A percentile compares a stretch with the other conserved stretches of the same genome.
Evolutionary conservation across 163 green algal genomes (phyloP).

Genomic region (Prototheca wickerhamii): DNA sequence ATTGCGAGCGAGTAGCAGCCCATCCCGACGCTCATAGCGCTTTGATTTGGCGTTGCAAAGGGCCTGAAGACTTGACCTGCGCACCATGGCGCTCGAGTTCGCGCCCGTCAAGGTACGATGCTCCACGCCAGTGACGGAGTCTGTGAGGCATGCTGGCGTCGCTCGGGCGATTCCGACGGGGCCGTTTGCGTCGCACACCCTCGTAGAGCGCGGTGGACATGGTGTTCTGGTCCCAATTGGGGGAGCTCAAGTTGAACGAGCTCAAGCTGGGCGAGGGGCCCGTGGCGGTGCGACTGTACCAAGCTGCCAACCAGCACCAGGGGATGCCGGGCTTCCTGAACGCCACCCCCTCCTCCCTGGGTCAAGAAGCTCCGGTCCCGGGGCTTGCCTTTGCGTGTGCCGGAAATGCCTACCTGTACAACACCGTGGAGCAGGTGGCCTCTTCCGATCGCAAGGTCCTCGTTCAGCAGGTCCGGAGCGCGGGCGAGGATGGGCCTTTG

Average conservation of each 20-base stretch:
- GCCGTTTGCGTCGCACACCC: background rate
- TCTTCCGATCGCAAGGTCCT: conserved; percentile 30
- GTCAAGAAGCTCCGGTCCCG: background rate
- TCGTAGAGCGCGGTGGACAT: conserved; percentile 62
- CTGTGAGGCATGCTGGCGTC: too few species aligned
- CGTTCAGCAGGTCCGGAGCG: conserved; percentile 22
- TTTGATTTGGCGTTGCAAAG: too few species aligned
- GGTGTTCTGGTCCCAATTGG: conserved; percentile 63
- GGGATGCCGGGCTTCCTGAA: conserved; percentile 15
- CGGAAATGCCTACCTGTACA: conserved; percentile 49
- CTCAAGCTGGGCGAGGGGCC: conserved; percentile 61
- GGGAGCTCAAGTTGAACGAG: conserved; percentile 59
- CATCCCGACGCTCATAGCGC: too few species aligned
- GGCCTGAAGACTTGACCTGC: too few species aligned
- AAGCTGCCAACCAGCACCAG: conserved; percentile 24
- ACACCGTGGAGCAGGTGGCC: conserved; percentile 59
- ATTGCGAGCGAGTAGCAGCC: too few species aligned
- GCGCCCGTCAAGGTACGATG: too few species aligned
- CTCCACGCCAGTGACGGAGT: too few species aligned
- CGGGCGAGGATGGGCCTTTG: background rate
- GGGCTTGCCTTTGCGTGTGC: conserved; percentile 4
- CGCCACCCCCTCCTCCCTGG: conserved; percentile 5
- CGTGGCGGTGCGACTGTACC: conserved; percentile 28
- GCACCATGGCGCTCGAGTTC: too few species aligned
- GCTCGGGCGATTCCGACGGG: too few species aligned